Evolutionary conservation across 2,329 filamentous ascomycete genomes (phyloP), one percentile per base, ranked within the genome.

Genomic region (Pleoardoris graminearum): DNA sequence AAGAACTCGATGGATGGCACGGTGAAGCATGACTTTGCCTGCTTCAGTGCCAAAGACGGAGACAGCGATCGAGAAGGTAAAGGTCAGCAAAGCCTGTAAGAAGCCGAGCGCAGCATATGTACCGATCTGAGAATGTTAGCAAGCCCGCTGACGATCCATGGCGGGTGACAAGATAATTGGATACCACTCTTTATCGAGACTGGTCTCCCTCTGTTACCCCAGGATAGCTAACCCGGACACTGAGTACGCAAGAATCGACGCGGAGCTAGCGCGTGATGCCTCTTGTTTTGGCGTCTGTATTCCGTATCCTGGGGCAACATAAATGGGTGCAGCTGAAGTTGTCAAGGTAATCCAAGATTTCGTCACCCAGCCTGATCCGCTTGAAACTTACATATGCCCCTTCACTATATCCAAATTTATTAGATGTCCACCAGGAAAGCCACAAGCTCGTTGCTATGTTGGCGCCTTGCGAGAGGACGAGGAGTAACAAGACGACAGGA

Each of bases 381-480:
- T 14, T 6, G n/a, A n/a, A 16, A 55, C 85, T 86, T 61, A 91
- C 90, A 67, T 96, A 96, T 23, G 80, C 75, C 1, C 87, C 90
- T 11, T 78, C 83, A 0, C 82, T 79, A 53, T 88, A 83, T 7
- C 80, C 77, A 60, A 88, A 96, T 67, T 88, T 87, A 70, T 91
- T 75, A 0, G 89, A 90, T 0, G 90, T 95, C 93, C 93, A 97
- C 77, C 86, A 97, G 0, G 91, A 94, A 1, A 97, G 82, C 93
- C 93, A 97, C 49, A 97, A 76, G 66, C 88, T 92, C 11, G 91
- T 96, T 60, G 85, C 81, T 58, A 97, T 93, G 67, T 96, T 97
- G 55, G 89, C 83, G 7, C 87, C 90, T 67, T 96, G 91, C 0
- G 89, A 86, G 10, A 91, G 67, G 5, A 90, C 70, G 10, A 96